Base-by-base conservation (phyloP, 768 basidiomycete species). In the Macrolepiota albuminosa region DNA sequence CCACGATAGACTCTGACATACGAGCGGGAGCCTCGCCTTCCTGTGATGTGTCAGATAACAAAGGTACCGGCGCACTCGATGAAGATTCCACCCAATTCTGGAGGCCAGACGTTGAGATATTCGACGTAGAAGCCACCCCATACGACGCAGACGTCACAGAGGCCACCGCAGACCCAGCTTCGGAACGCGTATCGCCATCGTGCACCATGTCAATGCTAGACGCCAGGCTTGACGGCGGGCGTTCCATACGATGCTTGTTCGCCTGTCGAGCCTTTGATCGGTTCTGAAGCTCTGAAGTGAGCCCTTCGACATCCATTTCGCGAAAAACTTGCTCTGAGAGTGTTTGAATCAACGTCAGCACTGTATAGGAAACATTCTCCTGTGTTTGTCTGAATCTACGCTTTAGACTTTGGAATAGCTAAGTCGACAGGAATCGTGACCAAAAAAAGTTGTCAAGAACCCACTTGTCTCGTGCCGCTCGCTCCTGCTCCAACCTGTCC, bases 371-470 rank as follows among this genome's bases (percentile, higher is more conserved):
- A 26, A 84, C 79, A 67, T 94, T 88, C 60, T 91, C 84, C 64
- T 89, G 87, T 29, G 86, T 91, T 62, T 89, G 85, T 37, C 80
- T 77, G 70, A 93, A 95, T 39, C 93, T 79, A 49, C 84, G 77
- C 54, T 84, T 81, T 31, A 95, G 73, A 64, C 92, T 94, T 53
- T 11, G n/a, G 39, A n/a, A 29, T 51, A 31, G 33, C 33, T 53
- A 49, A 53, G 14, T 33, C 26, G 43, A 21, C 48, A 47, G 45
- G 36, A 51, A 51, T 24, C 29, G 34, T 37, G 34, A 61, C 54
- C 61, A 64, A 52, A 37, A 34, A 40, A 43, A 49, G 24, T 33
- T 31, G 45, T 58, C 53, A 59, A 65, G 57, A 40, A 80, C 90
- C 61, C 69, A 89, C 89, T 79, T 84, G 53, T 93, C 88, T 58